Conservation (phyloP, 1,139 yeast species). For the Suhomyces guaymorum region DNA sequence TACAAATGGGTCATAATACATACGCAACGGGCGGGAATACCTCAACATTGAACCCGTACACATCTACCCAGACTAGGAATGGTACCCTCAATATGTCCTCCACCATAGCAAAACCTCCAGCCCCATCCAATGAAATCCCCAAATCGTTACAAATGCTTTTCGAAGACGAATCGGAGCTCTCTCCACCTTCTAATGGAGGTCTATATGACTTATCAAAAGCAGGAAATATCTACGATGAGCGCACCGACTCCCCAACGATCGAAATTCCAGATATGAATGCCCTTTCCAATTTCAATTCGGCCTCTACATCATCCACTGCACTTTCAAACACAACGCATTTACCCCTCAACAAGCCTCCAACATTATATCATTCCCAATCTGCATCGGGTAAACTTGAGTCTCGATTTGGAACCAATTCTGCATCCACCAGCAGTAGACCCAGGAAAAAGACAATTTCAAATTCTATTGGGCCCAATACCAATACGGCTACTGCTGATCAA, state of each 20-base stretch:
- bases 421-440: constrained; percentile 26
- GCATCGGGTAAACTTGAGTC: constrained; percentile 48
- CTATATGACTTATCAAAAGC: constrained; percentile 9
- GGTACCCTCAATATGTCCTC: constrained; percentile 5
- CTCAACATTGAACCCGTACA: constrained; percentile 4
- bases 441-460: constrained; percentile 46
- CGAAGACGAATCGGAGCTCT: constrained; percentile 37
- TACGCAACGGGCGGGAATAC: constrained; percentile 8
- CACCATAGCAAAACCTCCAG: constrained; percentile 1
- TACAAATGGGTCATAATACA: constrained; percentile 21
- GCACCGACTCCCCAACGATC: constrained; percentile 47
- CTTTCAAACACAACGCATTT: constrained; percentile 22
- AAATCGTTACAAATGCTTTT: constrained; percentile 71
- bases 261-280: constrained; percentile 50
- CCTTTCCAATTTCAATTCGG: constrained; percentile 27
- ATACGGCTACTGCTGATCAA: constrained; percentile 1
- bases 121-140: constrained; percentile 53
- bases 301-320: constrained; percentile 11
- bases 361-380: constrained; percentile 51
- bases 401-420: constrained; percentile 29
- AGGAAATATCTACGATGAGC: constrained; percentile 14
- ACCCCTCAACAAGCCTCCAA: constrained; percentile 50
- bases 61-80: constrained; percentile 2
- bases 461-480: constrained; percentile 25
- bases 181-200: constrained; percentile 1